Base-by-base conservation (phyloP, 208 protist genomes). In the Acanthamoeba sp. region DNA sequence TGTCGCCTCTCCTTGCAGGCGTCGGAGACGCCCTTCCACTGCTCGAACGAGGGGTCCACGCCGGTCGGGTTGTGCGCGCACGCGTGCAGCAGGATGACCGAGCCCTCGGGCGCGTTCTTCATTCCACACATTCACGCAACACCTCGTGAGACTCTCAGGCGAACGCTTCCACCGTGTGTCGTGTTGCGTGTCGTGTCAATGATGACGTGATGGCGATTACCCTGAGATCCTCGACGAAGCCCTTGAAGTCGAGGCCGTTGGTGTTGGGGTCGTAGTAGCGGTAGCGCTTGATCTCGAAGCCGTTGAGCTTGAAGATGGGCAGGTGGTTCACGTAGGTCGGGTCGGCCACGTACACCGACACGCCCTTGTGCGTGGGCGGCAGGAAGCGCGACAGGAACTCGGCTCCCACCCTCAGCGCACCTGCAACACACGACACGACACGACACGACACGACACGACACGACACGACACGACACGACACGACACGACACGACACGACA, bases 31-130 rank as follows among this genome's bases (percentile, higher is more conserved):
- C 96, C 71, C 36, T 96, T 91, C 99, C 99, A 99, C 96, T 99
- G 97, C 42, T 97, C 98, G 16, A 96, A 93, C 9, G 98, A 98
- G 78, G 99, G 99, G 96, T 99, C 99, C 7, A 99, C 97, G 52
- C 99, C 99, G 29, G 99, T 99, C 93, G 99, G 99, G 96, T 99
- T 99, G 97, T 99, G 99, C 24, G 99, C 99, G 95, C 99, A 99
- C 24, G 98, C 97, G 96, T 99, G 99, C 40, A 99, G 95, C 38
- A 99, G 91, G 38, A 99, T 96, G 6, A 99, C 96, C 52, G 98
- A 98, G 22, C 98, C 96, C n/a, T 98, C 96, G 50, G 95, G 96
- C n/a, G 95, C 94, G 16, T 69, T 93, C 36, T 62, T 40, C 36
- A 98, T 73, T 36, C 4, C 18, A 55, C 24, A 40, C 32, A 27